phyloP scores from a whole-genome alignment of 2,329 filamentous ascomycete species.

The Claviceps africana region DNA sequence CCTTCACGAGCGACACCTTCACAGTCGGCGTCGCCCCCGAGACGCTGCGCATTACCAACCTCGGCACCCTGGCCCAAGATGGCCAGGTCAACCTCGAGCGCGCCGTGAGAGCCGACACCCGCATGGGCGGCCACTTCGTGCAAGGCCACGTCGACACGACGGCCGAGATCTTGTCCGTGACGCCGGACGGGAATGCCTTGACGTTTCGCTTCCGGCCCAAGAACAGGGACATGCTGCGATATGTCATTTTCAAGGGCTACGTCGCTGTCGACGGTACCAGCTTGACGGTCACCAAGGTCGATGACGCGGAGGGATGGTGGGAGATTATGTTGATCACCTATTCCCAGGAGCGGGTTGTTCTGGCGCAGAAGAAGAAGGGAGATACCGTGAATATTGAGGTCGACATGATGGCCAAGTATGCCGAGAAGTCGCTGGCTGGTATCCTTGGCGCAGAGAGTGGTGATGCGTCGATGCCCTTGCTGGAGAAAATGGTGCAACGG shows the following conservation, averaged over 20 bases:
- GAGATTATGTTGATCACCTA: conserved; percentile 98
- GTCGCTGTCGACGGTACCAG: conserved; percentile 90
- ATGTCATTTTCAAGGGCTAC: conserved; percentile 93
- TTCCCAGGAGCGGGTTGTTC: conserved; percentile 82
- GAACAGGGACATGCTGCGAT: conserved; percentile 56
- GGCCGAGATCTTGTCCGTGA: conserved; percentile 58
- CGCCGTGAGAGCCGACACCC: conserved; percentile 76
- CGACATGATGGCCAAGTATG: conserved; percentile 75
- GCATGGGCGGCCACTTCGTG: conserved; percentile 97
- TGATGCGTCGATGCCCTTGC: conserved; percentile 36
- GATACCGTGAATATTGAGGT: conserved; percentile 87
- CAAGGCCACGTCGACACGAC: conserved; percentile 94
- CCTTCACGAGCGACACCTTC: conserved; percentile 45
- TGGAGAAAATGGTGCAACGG: conserved; percentile 60
- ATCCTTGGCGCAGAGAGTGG: conserved; percentile 44
- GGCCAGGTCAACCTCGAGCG: conserved; percentile 84
- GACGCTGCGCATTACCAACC: conserved; percentile 87
- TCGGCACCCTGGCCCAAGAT: conserved; percentile 55
- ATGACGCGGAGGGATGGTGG: conserved; percentile 69
- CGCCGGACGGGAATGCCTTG: conserved; percentile 76
- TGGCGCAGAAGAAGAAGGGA: conserved; percentile 62
- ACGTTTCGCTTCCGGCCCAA: conserved; percentile 71
- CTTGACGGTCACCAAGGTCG: conserved; percentile 76
- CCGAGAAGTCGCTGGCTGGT: conserved; percentile 75
- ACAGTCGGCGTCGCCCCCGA: conserved; percentile 90